Conservation (phyloP, 2,329 filamentous ascomycete species). For the Calonectria hawksworthii region DNA sequence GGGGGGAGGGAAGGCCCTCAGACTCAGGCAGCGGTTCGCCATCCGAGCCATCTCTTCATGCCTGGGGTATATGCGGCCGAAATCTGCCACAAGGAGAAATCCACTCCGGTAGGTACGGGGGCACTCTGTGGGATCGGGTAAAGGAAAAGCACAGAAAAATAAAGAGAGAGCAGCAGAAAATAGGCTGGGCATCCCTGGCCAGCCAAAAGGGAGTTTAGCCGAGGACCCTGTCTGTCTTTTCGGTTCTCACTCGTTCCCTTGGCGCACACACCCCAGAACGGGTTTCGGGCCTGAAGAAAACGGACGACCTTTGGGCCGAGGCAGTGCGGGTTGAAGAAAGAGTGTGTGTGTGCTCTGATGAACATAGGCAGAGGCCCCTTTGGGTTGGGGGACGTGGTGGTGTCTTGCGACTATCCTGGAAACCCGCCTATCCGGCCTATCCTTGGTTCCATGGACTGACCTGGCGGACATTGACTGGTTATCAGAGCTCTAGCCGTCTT, state of each 20-base stretch:
- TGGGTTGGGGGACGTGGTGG: background rate
- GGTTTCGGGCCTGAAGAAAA: constrained; percentile 1
- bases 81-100: background rate
- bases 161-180: background rate
- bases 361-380: background rate
- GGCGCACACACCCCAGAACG: background rate
- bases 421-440: constrained; percentile 9
- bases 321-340: constrained; percentile 11
- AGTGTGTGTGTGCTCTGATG: constrained; percentile 6
- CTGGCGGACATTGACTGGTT: constrained; percentile 8
- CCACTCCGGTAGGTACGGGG: background rate
- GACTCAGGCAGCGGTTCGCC: constrained; percentile 9
- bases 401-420: constrained; percentile 3
- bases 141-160: background rate
- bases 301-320: constrained; percentile 5
- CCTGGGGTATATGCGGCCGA: background rate
- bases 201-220: background rate
- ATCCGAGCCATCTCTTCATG: constrained; percentile 4
- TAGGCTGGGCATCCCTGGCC: constrained; percentile 3
- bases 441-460: constrained; percentile 15
- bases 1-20: background rate
- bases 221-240: background rate
- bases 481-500: background rate
- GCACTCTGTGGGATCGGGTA: background rate
- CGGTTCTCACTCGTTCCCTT: background rate